Conservation (phyloP, 768 basidiomycete genomes). For the Hemileccinum rubropunctum region DNA sequence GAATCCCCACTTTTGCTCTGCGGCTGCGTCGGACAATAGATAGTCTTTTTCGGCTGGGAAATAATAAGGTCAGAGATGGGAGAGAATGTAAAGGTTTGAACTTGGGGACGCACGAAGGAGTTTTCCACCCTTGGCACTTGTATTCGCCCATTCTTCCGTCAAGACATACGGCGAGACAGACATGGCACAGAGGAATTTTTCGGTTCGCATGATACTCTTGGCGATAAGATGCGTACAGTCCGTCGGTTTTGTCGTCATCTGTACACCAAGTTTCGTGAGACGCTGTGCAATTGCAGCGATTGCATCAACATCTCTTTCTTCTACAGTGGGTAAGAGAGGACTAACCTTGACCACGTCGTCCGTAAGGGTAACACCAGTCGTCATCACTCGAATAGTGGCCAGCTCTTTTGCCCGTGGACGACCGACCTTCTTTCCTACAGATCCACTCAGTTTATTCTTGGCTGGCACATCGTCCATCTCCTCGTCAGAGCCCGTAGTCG, state of each 20-base stretch:
- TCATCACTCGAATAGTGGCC: conserved; percentile 50
- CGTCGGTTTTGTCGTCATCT: conserved; percentile 52
- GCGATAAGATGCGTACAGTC: conserved; percentile 83
- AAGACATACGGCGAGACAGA: conserved; percentile 61
- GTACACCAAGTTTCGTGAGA: conserved; percentile 64
- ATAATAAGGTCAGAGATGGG: background rate
- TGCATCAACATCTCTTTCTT: background rate
- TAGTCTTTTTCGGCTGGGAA: conserved; percentile 61
- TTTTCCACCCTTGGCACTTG: conserved; percentile 51
- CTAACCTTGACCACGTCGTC: conserved; percentile 62
- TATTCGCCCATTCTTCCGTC: conserved; percentile 63
- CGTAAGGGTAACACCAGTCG: conserved; percentile 59
- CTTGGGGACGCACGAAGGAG: conserved; percentile 56
- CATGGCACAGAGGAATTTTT: conserved; percentile 84
- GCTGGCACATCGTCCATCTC: background rate
- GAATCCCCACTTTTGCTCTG: conserved; percentile 67
- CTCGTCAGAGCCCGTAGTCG: conserved; percentile 2
- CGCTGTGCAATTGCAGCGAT: conserved; percentile 36
- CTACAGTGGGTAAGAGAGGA: background rate
- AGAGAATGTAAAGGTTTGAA: background rate
- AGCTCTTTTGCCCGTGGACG: conserved; percentile 3
- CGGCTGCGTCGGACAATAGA: conserved; percentile 53
- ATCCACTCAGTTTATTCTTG: conserved; percentile 3
- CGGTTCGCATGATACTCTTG: conserved; percentile 70
- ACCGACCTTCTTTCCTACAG: conserved; percentile 12